Percentiles rank a stretch among this genome's conserved stretches.
phyloP scores from a whole-genome alignment of 2,329 filamentous ascomycete species.

The Helminthosporium solani region DNA sequence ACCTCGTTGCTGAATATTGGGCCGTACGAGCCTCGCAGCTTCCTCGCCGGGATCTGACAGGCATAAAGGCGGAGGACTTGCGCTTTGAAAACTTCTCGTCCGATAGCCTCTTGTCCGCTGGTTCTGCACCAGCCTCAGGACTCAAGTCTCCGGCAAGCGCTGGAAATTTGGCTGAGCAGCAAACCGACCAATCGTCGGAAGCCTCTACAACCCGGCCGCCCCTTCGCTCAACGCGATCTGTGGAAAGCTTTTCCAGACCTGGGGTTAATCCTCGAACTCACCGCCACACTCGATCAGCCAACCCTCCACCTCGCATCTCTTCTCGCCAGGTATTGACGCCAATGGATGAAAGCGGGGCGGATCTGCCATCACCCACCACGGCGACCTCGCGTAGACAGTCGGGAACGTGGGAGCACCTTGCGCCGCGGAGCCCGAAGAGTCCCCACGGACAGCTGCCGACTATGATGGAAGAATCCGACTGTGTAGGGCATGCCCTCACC shows the following conservation, averaged over 20 bases:
- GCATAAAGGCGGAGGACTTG: conserved; percentile 54
- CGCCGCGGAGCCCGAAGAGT: conserved; percentile 19
- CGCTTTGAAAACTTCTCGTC: conserved; percentile 31
- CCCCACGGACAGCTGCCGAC: conserved; percentile 22
- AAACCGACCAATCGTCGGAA: conserved; percentile 3
- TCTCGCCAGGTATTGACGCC: conserved; percentile 29
- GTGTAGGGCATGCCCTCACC: conserved; percentile 44
- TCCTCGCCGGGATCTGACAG: conserved; percentile 51
- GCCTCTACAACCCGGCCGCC: conserved; percentile 12
- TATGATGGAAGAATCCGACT: conserved; percentile 32
- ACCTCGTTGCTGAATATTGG: conserved; percentile 56
- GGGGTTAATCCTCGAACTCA: conserved; percentile 45
- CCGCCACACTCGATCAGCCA: conserved; percentile 41
- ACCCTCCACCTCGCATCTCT: conserved; percentile 44
- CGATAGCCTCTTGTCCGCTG: conserved; percentile 20
- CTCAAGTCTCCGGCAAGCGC: conserved; percentile 27
- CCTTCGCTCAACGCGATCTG: conserved; percentile 36
- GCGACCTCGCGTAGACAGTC: conserved; percentile 31
- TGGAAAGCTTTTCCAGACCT: conserved; percentile 59
- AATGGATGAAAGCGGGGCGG: conserved; percentile 20
- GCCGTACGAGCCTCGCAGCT: conserved; percentile 55
- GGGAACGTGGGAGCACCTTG: conserved; percentile 35
- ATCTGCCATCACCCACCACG: conserved; percentile 1
- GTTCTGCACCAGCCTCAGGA: conserved; percentile 18
- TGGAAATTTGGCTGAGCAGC: conserved; percentile 11